A percentile compares a stretch with the other conserved stretches of the same genome.
phyloP scores from a whole-genome alignment of 768 basidiomycete species.

The Trametes maxima region DNA sequence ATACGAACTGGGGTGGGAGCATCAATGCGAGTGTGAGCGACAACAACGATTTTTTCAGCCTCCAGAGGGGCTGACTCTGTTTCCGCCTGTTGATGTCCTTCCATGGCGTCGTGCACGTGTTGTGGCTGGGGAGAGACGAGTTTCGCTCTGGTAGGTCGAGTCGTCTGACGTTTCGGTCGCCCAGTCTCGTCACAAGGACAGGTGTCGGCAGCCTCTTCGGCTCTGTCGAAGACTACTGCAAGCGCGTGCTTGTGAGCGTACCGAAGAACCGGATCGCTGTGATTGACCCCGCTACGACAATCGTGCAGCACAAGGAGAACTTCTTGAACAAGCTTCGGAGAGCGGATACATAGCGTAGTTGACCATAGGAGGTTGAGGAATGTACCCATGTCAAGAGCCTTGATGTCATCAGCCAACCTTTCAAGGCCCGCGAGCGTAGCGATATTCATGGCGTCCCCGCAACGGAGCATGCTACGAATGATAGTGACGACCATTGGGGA shows the following conservation, averaged over 20 bases:
- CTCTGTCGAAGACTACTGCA: constrained; percentile 61
- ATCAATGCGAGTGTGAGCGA: constrained; percentile 60
- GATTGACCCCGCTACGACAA: constrained; percentile 34
- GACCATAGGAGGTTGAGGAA: constrained; percentile 59
- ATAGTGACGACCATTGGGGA: constrained; percentile 35
- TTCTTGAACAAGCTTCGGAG: constrained; percentile 57
- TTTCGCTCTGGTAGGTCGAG: constrained; percentile 45
- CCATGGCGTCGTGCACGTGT: constrained; percentile 7
- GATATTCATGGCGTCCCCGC: constrained; percentile 55
- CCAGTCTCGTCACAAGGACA: constrained; percentile 71
- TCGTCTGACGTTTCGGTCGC: constrained; percentile 47
- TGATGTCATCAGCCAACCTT: constrained; percentile 51
- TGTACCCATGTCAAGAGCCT: constrained; percentile 39
- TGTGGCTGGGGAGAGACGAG: constrained; percentile 42
- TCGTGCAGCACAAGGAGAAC: constrained; percentile 62
- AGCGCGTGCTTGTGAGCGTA: constrained; percentile 61
- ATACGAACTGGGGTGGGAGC: constrained; percentile 49
- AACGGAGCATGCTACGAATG: constrained; percentile 51
- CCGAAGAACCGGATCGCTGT: constrained; percentile 30
- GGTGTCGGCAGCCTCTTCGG: constrained; percentile 66
- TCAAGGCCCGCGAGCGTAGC: constrained; percentile 62
- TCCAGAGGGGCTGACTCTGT: not conserved
- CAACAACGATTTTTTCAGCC: constrained; percentile 31
- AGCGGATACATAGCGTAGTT: constrained; percentile 52
- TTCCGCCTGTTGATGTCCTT: not conserved